Percentiles rank a stretch among this genome's conserved stretches.
Conservation (phyloP, 495 filamentous ascomycete species). For the Podospora appendiculata region DNA sequence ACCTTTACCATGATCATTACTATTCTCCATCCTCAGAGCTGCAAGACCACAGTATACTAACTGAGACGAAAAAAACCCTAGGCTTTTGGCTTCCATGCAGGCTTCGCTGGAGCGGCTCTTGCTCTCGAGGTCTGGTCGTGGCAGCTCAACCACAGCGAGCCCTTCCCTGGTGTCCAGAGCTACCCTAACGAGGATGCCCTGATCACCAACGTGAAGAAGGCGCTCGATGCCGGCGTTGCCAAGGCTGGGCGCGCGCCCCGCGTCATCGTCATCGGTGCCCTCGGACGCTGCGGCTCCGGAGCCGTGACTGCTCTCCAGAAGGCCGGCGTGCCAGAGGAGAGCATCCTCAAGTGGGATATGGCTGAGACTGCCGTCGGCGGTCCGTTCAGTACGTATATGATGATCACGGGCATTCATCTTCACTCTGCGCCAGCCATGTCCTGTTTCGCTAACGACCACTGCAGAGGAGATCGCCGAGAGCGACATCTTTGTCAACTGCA, state of each 20-base stretch:
- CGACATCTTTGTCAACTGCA: constrained; percentile 87
- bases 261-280: constrained; percentile 55
- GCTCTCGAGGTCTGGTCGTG: constrained; percentile 85
- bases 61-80: not conserved
- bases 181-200: constrained; percentile 73
- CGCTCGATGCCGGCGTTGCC: constrained; percentile 65
- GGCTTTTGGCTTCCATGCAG: constrained; percentile 63
- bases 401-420: no score
- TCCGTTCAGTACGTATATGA: constrained; percentile 52
- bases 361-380: constrained; percentile 78
- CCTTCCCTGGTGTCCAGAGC: constrained; percentile 59
- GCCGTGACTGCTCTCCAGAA: constrained; percentile 72
- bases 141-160: constrained; percentile 64
- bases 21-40: constrained; percentile 23
- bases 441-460: no score
- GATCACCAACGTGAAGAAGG: constrained; percentile 64
- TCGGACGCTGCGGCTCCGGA: constrained; percentile 82
- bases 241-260: constrained; percentile 45
- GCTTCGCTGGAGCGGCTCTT: constrained; percentile 74
- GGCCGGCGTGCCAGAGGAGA: constrained; percentile 64
- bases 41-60: not conserved
- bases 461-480: constrained; percentile 67
- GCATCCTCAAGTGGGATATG: constrained; percentile 89
- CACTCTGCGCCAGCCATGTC: no score
- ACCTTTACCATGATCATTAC: constrained; percentile 36